Percentiles rank a stretch among this genome's conserved stretches.
These are phyloP conservation scores for Acanthamoeba healyi DNA, from an alignment of 208 protist genomes.

Conservation along the genomic window DNA sequence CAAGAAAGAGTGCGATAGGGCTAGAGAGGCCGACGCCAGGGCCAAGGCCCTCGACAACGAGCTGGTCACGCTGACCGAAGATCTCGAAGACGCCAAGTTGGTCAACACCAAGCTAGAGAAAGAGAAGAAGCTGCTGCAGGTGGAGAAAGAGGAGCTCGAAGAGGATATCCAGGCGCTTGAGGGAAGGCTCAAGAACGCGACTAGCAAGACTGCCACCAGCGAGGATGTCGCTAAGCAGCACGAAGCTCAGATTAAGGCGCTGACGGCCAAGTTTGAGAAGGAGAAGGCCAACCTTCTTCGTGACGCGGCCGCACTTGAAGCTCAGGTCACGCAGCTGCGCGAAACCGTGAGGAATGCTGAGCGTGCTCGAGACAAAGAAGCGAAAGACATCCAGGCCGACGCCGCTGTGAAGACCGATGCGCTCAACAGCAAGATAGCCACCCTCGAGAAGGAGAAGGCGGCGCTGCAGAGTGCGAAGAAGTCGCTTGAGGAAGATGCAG, in stretches of 20 bases:
- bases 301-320: not conserved
- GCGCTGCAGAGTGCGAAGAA: not conserved
- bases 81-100: not conserved
- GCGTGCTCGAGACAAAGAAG: not conserved
- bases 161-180: slow-evolving; percentile 6
- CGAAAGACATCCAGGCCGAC: not conserved
- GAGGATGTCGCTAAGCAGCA: not conserved
- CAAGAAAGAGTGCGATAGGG: not conserved
- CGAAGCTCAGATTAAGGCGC: not conserved
- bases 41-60: not conserved
- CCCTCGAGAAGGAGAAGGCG: slow-evolving; percentile 4
- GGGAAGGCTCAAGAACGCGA: not conserved
- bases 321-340: not conserved
- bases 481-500: not conserved
- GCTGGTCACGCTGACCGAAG: not conserved
- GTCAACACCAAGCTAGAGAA: not conserved
- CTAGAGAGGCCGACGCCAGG: not conserved
- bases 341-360: not conserved
- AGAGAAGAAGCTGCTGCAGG: not conserved
- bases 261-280: not conserved
- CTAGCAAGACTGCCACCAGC: not conserved
- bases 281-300: not conserved
- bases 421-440: not conserved
- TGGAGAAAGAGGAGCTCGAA: slow-evolving; percentile 12
- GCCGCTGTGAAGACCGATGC: not conserved